These are phyloP conservation scores for Pleurotus ostreatus DNA, from an alignment of 768 basidiomycete genomes.

Conservation along the genomic window DNA sequence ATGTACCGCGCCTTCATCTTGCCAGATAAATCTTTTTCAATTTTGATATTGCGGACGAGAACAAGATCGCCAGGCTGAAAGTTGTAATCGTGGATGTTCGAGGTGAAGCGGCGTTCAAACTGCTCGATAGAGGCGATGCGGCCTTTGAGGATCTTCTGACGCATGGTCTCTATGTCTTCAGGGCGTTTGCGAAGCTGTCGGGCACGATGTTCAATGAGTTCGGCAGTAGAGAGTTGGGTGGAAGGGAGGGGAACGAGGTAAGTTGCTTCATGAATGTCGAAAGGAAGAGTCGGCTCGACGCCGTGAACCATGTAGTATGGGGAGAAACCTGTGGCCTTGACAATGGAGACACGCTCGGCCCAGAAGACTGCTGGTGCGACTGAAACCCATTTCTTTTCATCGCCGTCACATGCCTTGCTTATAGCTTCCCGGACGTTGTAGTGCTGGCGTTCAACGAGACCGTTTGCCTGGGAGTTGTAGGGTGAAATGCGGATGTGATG, in stretches of 20 bases:
- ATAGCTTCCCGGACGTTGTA: constrained; percentile 20
- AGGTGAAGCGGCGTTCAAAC: constrained; percentile 9
- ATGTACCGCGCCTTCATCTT: constrained; percentile 21
- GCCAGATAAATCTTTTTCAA: constrained; percentile 14
- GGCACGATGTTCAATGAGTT: constrained; percentile 11
- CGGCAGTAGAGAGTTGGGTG: constrained; percentile 4
- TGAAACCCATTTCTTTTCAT: constrained; percentile 28
- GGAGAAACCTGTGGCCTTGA: constrained; percentile 25
- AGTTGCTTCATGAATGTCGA: constrained; percentile 21
- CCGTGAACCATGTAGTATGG: constrained; percentile 31
- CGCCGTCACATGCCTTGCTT: constrained; percentile 20
- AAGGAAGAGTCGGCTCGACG: constrained; percentile 27
- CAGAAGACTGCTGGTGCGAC: constrained; percentile 23
- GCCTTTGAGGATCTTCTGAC: constrained; percentile 8
- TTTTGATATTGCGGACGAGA: constrained; percentile 21
- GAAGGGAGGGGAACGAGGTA: constrained; percentile 10
- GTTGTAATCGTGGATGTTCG: constrained; percentile 19
- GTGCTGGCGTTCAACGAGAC: constrained; percentile 21
- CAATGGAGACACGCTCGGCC: constrained; percentile 27
- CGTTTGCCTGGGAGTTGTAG: constrained; percentile 33
- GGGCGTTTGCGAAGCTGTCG: constrained; percentile 14
- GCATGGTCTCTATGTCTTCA: constrained; percentile 10
- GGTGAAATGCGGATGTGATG: constrained; percentile 33
- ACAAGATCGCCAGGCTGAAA: constrained; percentile 23
- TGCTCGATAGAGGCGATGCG: constrained; percentile 8